These are phyloP conservation scores for Symbiodinium natans DNA, from an alignment of 73 alveolate genomes.

Conservation along the genomic window DNA sequence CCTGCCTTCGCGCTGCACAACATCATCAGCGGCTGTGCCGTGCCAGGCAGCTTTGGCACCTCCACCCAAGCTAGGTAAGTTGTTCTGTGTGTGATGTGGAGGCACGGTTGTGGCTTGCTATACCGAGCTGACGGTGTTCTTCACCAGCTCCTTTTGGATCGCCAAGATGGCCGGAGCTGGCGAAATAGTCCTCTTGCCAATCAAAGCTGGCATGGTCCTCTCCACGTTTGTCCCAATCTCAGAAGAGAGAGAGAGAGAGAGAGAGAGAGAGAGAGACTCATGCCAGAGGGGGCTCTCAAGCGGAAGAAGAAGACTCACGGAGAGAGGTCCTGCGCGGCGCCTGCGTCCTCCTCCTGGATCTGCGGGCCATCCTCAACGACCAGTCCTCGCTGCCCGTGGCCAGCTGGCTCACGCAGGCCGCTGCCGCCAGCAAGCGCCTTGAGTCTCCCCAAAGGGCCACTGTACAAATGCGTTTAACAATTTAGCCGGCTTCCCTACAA, in stretches of 20 bases:
- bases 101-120: constrained; percentile 91
- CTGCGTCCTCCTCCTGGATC: constrained; percentile 38
- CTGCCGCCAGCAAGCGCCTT: too few species aligned
- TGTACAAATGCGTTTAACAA: too few species aligned
- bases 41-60: constrained; percentile 16
- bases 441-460: too few species aligned
- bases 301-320: too few species aligned
- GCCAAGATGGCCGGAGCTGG: constrained; percentile 68
- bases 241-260: background rate
- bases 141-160: constrained; percentile 75
- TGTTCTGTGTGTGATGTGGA: background rate
- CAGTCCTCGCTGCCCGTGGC: constrained; percentile 77
- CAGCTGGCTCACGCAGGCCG: constrained; percentile 80
- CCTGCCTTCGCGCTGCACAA: constrained; percentile 89
- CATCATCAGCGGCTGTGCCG: constrained; percentile 90
- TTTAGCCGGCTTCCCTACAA: too few species aligned
- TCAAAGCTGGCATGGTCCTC: constrained; percentile 60
- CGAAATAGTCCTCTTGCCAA: constrained; percentile 36
- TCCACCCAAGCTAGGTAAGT: background rate
- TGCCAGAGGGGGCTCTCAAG: background rate
- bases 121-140: constrained; percentile 72
- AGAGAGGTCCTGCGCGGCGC: constrained; percentile 77
- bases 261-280: background rate
- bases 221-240: constrained; percentile 23
- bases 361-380: constrained; percentile 90